Evolutionary conservation across 1,284 basidiomycete species (phyloP).

Genomic region (Ceratobasidium sp.): DNA sequence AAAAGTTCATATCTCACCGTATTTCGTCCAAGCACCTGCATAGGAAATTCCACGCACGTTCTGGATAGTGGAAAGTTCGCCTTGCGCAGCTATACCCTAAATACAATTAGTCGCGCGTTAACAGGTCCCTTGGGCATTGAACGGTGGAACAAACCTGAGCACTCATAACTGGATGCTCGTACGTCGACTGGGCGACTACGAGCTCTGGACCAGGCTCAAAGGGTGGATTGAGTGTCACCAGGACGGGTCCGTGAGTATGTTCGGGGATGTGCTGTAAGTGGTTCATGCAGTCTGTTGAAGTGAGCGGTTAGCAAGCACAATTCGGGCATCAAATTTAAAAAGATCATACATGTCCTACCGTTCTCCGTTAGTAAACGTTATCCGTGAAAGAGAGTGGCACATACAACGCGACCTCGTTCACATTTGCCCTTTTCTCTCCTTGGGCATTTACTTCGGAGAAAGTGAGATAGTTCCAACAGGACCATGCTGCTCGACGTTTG

Average conservation of each 20-base stretch:
- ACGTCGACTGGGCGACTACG: conserved; percentile 62
- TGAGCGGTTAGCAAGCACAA: conserved; percentile 26
- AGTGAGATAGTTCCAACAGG: conserved; percentile 78
- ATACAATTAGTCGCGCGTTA: not conserved
- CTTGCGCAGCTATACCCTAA: conserved; percentile 60
- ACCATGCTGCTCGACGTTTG: conserved; percentile 63
- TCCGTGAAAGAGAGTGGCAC: conserved; percentile 47
- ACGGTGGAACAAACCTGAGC: conserved; percentile 49
- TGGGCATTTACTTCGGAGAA: conserved; percentile 52
- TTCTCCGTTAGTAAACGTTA: conserved; percentile 36
- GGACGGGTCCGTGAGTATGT: conserved; percentile 64
- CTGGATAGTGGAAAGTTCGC: conserved; percentile 64
- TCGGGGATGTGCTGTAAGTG: conserved; percentile 72
- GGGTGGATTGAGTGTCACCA: conserved; percentile 81
- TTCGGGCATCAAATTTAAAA: conserved; percentile 30
- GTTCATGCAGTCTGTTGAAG: conserved; percentile 73
- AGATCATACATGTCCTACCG: conserved; percentile 55
- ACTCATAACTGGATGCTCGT: conserved; percentile 73
- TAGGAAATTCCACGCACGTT: conserved; percentile 69
- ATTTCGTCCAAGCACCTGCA: conserved; percentile 80
- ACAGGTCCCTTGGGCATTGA: not conserved
- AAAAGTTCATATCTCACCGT: conserved; percentile 51
- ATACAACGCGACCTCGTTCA: conserved; percentile 69
- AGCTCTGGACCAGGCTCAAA: conserved; percentile 62
- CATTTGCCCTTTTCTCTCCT: conserved; percentile 56